Evolutionary conservation across 1,284 basidiomycete genomes (phyloP).

Genomic region (Ustilago lituana): DNA sequence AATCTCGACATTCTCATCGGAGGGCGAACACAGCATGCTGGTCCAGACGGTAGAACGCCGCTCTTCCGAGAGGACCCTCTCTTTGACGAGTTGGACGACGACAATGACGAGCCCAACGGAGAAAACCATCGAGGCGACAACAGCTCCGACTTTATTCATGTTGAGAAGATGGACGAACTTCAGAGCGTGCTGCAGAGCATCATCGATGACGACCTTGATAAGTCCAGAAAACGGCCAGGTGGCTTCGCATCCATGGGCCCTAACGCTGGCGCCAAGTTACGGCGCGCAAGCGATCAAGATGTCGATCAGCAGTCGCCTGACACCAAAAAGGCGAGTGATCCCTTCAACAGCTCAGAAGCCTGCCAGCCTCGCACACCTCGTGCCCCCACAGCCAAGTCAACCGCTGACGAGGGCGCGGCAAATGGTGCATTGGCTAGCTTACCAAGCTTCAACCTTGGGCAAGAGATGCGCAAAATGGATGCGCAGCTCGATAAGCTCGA

Average conservation of each 20-base stretch:
- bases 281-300: slow-evolving; percentile 19
- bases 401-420: not conserved
- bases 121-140: slow-evolving; percentile 30
- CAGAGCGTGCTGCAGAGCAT: slow-evolving; percentile 93
- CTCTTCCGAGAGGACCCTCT: slow-evolving; percentile 55
- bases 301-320: slow-evolving; percentile 11
- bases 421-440: slow-evolving; percentile 7
- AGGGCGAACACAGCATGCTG: slow-evolving; percentile 44
- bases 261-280: slow-evolving; percentile 7
- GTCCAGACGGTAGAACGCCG: slow-evolving; percentile 47
- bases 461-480: slow-evolving; percentile 60
- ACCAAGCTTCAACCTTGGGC: slow-evolving; percentile 25
- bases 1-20: slow-evolving; percentile 59
- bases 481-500: slow-evolving; percentile 80
- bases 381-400: not conserved
- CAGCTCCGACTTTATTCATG: slow-evolving; percentile 40
- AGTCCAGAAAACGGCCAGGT: slow-evolving; percentile 8
- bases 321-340: slow-evolving; percentile 9
- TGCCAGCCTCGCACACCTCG: slow-evolving; percentile 16
- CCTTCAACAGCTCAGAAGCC: not conserved
- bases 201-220: slow-evolving; percentile 75
- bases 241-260: slow-evolving; percentile 12
- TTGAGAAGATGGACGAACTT: slow-evolving; percentile 70
- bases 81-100: slow-evolving; percentile 53
- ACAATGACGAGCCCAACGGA: slow-evolving; percentile 12